These are phyloP conservation scores for Periconia sp. DNA, from an alignment of 2,329 filamentous ascomycete species.

Conservation along the genomic window DNA sequence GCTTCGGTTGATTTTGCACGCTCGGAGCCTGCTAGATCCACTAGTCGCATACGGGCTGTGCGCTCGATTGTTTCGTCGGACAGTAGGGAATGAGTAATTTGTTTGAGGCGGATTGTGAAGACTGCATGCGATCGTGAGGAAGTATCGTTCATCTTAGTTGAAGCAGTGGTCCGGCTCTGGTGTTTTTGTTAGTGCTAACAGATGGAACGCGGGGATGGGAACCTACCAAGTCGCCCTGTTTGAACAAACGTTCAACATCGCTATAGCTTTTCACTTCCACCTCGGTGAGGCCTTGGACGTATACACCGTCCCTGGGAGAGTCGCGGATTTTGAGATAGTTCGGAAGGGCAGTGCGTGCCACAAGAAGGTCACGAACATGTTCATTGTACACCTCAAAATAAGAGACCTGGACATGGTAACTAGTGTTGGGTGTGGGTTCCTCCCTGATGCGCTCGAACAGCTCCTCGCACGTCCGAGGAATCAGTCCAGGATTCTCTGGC, in stretches of 20 bases:
- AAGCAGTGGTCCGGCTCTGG: slow-evolving; percentile 78
- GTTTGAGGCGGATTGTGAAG: slow-evolving; percentile 96
- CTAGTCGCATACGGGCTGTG: slow-evolving; percentile 87
- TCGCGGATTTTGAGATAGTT: slow-evolving; percentile 97
- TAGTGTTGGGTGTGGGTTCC: slow-evolving; percentile 84
- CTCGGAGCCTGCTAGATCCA: slow-evolving; percentile 93
- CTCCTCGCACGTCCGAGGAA: slow-evolving; percentile 93
- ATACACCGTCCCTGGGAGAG: slow-evolving; percentile 90
- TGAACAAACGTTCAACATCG: slow-evolving; percentile 91
- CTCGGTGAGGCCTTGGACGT: slow-evolving; percentile 95
- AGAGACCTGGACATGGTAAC: slow-evolving; percentile 94
- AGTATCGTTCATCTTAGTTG: slow-evolving; percentile 99
- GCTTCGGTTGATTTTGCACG: slow-evolving; percentile 94
- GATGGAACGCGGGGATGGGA: neutral
- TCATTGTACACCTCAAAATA: slow-evolving; percentile 99
- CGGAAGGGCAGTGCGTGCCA: slow-evolving; percentile 75
- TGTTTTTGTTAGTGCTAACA: neutral
- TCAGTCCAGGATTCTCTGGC: slow-evolving; percentile 81
- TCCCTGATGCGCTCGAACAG: slow-evolving; percentile 90
- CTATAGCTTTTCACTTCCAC: slow-evolving; percentile 83
- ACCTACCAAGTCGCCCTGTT: slow-evolving; percentile 69
- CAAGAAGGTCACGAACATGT: slow-evolving; percentile 90
- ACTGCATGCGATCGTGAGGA: slow-evolving; percentile 95
- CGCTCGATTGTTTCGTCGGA: slow-evolving; percentile 98
- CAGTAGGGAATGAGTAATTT: slow-evolving; percentile 95